Conservation (phyloP, 257 asterid genomes). For the Fraxinus excelsior region DNA sequence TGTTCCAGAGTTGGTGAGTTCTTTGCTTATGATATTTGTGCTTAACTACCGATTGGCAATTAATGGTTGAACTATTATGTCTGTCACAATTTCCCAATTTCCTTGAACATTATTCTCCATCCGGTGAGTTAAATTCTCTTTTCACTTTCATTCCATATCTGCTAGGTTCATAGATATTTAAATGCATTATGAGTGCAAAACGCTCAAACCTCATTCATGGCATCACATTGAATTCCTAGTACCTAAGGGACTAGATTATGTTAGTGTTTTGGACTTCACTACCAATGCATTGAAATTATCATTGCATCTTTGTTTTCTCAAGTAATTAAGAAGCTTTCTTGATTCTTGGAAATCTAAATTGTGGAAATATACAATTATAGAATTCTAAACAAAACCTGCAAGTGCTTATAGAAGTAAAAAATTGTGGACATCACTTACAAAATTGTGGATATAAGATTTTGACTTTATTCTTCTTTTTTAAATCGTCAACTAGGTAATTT, state of each 20-base stretch:
- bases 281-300: background rate
- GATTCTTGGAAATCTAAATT: too few relatives aligned
- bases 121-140: background rate
- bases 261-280: background rate
- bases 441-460: too few relatives aligned
- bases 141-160: background rate
- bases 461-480: too few relatives aligned
- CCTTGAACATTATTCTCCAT: background rate
- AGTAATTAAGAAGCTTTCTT: too few relatives aligned
- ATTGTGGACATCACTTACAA: too few relatives aligned
- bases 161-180: background rate
- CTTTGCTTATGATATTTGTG: conserved; percentile 11
- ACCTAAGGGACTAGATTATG: background rate
- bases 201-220: background rate
- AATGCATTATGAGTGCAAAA: too few relatives aligned
- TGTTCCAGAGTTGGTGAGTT: conserved; percentile 86
- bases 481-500: too few relatives aligned
- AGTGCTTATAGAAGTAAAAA: too few relatives aligned
- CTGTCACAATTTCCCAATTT: background rate
- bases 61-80: background rate
- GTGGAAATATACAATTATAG: too few relatives aligned
- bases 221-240: background rate
- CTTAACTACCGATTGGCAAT: background rate
- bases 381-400: too few relatives aligned
- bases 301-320: background rate